Conservation (phyloP, 129 eudicot species). For the Calendula officinalis region DNA sequence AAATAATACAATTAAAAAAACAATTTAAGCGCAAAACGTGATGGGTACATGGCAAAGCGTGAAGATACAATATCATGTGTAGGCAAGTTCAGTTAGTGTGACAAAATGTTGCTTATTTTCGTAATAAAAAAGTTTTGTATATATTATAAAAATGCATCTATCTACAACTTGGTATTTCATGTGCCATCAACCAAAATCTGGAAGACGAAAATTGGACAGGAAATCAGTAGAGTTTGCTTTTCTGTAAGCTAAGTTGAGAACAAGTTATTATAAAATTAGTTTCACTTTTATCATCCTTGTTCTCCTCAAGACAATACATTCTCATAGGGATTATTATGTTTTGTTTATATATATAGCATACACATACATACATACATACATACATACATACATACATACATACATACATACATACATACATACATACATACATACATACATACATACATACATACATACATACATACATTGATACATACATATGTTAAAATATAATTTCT, state of each 20-base stretch:
- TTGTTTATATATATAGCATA: background rate
- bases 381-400: no score
- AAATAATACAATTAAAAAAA: no score
- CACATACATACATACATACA: background rate
- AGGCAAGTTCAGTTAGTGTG: no score
- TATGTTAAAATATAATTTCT: no score
- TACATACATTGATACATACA: no score
- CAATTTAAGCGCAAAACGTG: no score
- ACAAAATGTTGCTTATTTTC: no score
- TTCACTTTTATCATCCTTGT: conserved; percentile 2
- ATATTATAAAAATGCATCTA: background rate
- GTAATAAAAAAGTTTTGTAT: no score
- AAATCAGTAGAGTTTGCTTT: conserved; percentile 20
- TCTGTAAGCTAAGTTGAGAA: conserved; percentile 32
- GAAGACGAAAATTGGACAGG: conserved; percentile 3
- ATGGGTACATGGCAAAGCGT: no score
- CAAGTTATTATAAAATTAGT: conserved; percentile 17
- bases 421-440: background rate
- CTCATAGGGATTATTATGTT: conserved; percentile 42
- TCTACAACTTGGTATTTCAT: background rate
- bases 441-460: background rate
- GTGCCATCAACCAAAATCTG: background rate
- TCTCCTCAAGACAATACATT: conserved; percentile 48
- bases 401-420: background rate
- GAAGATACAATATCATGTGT: no score